These are phyloP conservation scores for Pisolithus thermaeus DNA, from an alignment of 1,284 basidiomycete genomes.

Conservation along the genomic window DNA sequence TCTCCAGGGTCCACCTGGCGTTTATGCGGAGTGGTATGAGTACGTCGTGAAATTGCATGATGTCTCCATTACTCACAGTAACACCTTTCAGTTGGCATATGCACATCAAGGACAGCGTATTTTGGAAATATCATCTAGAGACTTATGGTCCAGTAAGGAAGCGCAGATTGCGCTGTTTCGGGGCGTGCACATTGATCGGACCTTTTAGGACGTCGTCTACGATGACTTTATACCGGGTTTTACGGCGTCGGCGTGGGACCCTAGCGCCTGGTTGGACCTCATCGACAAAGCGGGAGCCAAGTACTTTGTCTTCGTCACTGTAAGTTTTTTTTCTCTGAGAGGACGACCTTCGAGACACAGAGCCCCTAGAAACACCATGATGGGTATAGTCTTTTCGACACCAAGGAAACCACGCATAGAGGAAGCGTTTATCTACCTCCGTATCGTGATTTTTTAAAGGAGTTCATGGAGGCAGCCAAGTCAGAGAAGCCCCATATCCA, in stretches of 20 bases:
- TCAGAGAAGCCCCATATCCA: constrained; percentile 43
- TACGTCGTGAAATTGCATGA: constrained; percentile 17
- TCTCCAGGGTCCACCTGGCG: constrained; percentile 29
- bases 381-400: constrained; percentile 50
- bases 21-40: constrained; percentile 57
- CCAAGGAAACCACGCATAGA: constrained; percentile 44
- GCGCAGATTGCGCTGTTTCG: background rate
- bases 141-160: constrained; percentile 41
- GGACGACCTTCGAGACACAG: constrained; percentile 1
- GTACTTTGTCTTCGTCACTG: constrained; percentile 57
- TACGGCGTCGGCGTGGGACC: constrained; percentile 46
- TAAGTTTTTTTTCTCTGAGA: constrained; percentile 14
- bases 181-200: background rate
- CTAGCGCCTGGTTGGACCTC: constrained; percentile 49
- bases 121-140: constrained; percentile 45
- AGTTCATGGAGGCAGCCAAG: constrained; percentile 47
- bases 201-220: constrained; percentile 40
- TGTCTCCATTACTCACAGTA: background rate
- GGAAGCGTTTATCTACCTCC: constrained; percentile 46
- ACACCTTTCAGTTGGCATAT: constrained; percentile 32
- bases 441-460: constrained; percentile 46
- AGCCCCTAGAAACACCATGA: constrained; percentile 42
- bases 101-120: constrained; percentile 33
- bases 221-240: constrained; percentile 56
- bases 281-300: constrained; percentile 53